Evolutionary conservation across 2,329 filamentous ascomycete species (phyloP).

Genomic region (Sclerotinia subarctica): DNA sequence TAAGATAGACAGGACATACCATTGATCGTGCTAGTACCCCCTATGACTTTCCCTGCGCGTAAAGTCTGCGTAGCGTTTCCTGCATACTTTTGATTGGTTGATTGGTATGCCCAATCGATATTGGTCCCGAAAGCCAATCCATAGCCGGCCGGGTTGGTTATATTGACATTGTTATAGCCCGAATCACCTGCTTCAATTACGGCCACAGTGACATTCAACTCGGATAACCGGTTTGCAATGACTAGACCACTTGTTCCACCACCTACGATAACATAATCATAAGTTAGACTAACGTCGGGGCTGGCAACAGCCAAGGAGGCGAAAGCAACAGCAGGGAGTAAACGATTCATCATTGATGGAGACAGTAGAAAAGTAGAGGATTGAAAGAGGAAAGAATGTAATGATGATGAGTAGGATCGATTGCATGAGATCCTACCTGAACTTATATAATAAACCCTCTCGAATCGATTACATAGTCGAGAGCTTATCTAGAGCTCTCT

Average conservation of each 20-base stretch:
- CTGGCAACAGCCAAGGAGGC: constrained; percentile 1
- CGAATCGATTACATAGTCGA: not conserved
- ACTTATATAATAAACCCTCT: not conserved
- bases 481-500: not conserved
- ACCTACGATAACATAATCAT: constrained; percentile 22
- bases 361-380: not conserved
- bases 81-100: constrained; percentile 37
- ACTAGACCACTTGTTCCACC: constrained; percentile 20
- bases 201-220: constrained; percentile 18
- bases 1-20: constrained; percentile 32
- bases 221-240: constrained; percentile 13
- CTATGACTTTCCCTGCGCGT: constrained; percentile 44
- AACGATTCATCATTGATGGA: not conserved
- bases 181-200: constrained; percentile 21
- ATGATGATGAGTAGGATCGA: not conserved
- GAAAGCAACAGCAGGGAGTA: not conserved
- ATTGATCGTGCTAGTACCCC: constrained; percentile 45
- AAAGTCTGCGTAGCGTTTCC: constrained; percentile 35
- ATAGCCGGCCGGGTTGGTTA: constrained; percentile 14
- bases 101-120: constrained; percentile 36
- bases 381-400: not conserved
- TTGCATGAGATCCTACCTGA: not conserved
- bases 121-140: constrained; percentile 20
- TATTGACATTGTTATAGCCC: not conserved
- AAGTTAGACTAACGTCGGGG: not conserved